Base-by-base conservation (phyloP, 495 filamentous ascomycete species). In the Neurospora sublineolata region DNA sequence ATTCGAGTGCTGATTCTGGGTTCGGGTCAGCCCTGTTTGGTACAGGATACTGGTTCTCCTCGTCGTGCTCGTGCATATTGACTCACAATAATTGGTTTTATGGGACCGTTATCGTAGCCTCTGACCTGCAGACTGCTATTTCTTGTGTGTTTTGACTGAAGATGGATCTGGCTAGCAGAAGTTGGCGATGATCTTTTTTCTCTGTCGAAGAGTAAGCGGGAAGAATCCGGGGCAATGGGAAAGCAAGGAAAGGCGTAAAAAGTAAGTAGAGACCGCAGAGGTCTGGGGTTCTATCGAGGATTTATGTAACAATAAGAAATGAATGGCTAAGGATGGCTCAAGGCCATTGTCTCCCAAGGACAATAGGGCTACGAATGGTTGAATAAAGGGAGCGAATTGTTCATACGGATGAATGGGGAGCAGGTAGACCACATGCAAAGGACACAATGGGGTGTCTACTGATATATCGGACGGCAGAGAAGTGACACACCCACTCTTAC, bases 401-500 rank as follows among this genome's bases (percentile, higher is more conserved):
- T 60, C 37, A 40, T 33, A 68, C 37, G n/a, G 52, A 68, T 27
- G 42, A 37, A 60, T 60, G 52, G 52, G 52, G 52, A 60, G 52
- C 1, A 60, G 27, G 27, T 60, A 27, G 52, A 16, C 52, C 52
- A 60, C 52, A 60, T 33, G 52, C 52, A 60, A 60, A 16, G 23
- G 5, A 60, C 71, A 74, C 73, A 74, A 74, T 69, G 44, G 64
- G 73, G 69, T 39, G 40, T 38, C 71, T 33, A 41, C 38, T 60
- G 52, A 60, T 60, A 60, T 60, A 60, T 60, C 52, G 52, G 52
- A 60, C 52, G 52, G 52, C 52, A 60, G 52, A 60, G 52, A 18
- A 60, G 52, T 30, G 52, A 60, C 52, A 14, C 52, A 60, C 52
- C 27, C 12, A 27, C 27, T 60, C 23, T 33, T 60, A 60, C 52